Conservation (phyloP, 2,329 filamentous ascomycete genomes). For the Mycocentrospora acerina region DNA sequence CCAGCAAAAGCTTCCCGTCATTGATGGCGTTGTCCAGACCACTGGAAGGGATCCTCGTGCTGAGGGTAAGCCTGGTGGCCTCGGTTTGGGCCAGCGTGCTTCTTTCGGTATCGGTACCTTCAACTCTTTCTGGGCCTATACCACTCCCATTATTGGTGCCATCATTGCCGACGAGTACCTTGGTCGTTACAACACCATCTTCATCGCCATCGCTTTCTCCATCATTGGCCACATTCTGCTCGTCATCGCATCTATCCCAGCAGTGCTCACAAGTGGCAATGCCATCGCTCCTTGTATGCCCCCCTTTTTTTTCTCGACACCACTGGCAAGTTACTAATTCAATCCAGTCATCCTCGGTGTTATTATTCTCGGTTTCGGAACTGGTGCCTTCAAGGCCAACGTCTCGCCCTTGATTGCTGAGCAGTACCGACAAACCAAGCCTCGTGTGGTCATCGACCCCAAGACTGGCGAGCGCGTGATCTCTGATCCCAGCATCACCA, state of each 20-base stretch:
- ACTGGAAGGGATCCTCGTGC: conserved; percentile 31
- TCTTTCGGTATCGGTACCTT: conserved; percentile 41
- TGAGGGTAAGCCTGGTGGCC: conserved; percentile 38
- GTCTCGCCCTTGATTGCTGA: conserved; percentile 68
- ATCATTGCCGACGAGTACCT: conserved; percentile 61
- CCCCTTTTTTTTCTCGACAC: neutral
- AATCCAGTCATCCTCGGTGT: conserved; percentile 52
- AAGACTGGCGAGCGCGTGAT: conserved; percentile 67
- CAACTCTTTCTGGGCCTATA: conserved; percentile 46
- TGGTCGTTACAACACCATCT: conserved; percentile 64
- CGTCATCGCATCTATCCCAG: conserved; percentile 56
- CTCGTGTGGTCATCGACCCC: conserved; percentile 56
- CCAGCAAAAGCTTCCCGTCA: conserved; percentile 38
- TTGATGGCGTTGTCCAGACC: conserved; percentile 34
- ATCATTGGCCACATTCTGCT: conserved; percentile 58
- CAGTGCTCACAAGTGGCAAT: conserved; percentile 44
- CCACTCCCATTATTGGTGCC: conserved; percentile 52
- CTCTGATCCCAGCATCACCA: conserved; percentile 68
- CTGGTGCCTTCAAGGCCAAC: conserved; percentile 51
- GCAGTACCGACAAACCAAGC: conserved; percentile 63
- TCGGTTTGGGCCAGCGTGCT: conserved; percentile 41
- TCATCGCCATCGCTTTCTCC: conserved; percentile 49
- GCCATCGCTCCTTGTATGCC: conserved; percentile 48
- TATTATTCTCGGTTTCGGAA: conserved; percentile 49
- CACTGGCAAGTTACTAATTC: too few species aligned